Base-by-base conservation (phyloP, 139 green algal species). In the Haematococcus lacustris region DNA sequence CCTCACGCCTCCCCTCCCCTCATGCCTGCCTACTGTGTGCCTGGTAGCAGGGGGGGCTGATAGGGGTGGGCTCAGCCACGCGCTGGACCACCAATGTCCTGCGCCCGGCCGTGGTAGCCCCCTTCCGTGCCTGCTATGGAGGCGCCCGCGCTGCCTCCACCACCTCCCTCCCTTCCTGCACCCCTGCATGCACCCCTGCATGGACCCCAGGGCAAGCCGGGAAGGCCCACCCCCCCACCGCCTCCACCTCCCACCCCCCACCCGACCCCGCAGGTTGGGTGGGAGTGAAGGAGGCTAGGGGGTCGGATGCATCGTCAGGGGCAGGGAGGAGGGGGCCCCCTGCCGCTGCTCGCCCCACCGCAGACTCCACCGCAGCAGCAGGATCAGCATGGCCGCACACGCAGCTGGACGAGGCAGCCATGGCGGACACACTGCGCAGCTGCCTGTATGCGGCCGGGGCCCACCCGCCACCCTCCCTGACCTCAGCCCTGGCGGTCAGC, bases 21-120 rank as follows among this genome's bases (percentile, higher is more conserved):
- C n/a, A n/a, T n/a, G n/a, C n/a, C n/a, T n/a, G n/a, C n/a, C n/a
- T n/a, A n/a, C n/a, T n/a, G n/a, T n/a, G n/a, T n/a, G n/a, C n/a
- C n/a, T n/a, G n/a, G n/a, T n/a, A n/a, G 60, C 71, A 78, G 66
- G 74, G 71, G 61, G 76, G 79, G 57, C 47, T 84, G 62, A 69
- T 73, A 2, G 75, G 79, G 2, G 53, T 85, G 61, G 79, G 75
- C 61, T 77, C 3, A 4, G 79, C 79, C 3, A 76, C 66, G 25
- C 50, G 69, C 40, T 88, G 82, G 82, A 88, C 82, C 17, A 59
- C 74, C 67, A 81, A 80, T 65, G 83, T 88, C 65, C 57, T 88
- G 28, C 40, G 51, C 38, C 78, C 82, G 0, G 76, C 78, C 1
- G 73, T 68, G 26, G 66, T 78, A 34, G n/a, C n/a, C n/a, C 78